These are phyloP conservation scores for Colletotrichum sp. DNA, from an alignment of 2,329 filamentous ascomycete genomes.

Conservation along the genomic window DNA sequence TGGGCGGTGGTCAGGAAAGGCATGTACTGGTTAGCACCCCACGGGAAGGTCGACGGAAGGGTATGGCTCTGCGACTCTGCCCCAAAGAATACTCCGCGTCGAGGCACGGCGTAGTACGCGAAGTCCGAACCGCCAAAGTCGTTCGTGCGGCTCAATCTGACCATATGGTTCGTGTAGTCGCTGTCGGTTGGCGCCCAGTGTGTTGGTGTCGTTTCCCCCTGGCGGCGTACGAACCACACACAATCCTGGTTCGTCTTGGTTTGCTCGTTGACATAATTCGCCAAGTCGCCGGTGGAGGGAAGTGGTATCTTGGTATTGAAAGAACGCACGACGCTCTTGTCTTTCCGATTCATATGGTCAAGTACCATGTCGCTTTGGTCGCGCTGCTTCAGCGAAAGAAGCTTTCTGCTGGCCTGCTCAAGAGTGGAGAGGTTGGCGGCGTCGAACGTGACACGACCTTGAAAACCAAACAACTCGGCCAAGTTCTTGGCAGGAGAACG, in stretches of 20 bases:
- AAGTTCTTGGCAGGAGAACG: background rate
- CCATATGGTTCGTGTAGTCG: constrained; percentile 15
- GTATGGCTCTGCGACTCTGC: background rate
- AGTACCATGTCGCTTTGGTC: constrained; percentile 1
- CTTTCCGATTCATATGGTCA: background rate
- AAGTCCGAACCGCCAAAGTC: background rate
- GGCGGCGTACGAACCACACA: constrained; percentile 26
- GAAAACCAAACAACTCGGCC: constrained; percentile 26
- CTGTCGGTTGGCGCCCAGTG: constrained; percentile 25
- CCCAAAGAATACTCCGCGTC: background rate
- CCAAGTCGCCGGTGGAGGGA: background rate
- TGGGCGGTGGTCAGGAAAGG: constrained; percentile 26
- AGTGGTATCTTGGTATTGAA: background rate
- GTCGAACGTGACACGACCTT: constrained; percentile 35
- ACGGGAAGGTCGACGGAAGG: background rate
- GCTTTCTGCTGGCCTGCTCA: constrained; percentile 23
- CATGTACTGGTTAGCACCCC: constrained; percentile 30
- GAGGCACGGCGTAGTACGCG: constrained; percentile 10
- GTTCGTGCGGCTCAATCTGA: background rate
- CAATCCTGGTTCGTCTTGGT: background rate
- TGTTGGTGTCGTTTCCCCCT: background rate
- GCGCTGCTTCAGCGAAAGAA: constrained; percentile 24
- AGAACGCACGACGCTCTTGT: background rate
- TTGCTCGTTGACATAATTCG: background rate
- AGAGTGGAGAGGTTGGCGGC: constrained; percentile 24